Evolutionary conservation across 2,329 filamentous ascomycete species (phyloP).

Genomic region (Pseudogymnoascus sp.): DNA sequence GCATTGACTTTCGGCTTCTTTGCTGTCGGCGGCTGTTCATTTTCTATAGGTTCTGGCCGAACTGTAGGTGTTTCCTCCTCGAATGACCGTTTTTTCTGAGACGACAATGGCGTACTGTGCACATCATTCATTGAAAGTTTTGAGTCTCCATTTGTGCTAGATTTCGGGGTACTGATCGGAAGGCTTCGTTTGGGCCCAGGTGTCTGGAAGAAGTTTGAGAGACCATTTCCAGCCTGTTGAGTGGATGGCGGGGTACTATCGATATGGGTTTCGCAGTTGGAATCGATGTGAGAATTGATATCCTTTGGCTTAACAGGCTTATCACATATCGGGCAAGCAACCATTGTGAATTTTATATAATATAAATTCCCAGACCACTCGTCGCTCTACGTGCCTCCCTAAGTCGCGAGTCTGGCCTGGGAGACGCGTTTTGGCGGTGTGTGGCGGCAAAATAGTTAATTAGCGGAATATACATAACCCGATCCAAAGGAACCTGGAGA

Average conservation of each 20-base stretch:
- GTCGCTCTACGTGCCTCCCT: background rate
- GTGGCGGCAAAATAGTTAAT: background rate
- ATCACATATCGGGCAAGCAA: slow-evolving; percentile 76
- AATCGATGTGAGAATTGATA: slow-evolving; percentile 91
- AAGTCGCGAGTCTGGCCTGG: background rate
- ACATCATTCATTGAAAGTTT: slow-evolving; percentile 26
- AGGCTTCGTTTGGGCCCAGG: slow-evolving; percentile 47
- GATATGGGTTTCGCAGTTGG: slow-evolving; percentile 62
- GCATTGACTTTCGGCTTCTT: slow-evolving; percentile 62
- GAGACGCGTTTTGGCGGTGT: slow-evolving; percentile 2
- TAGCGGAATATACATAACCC: background rate
- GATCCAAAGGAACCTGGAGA: background rate
- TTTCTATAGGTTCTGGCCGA: background rate
- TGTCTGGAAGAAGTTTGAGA: slow-evolving; percentile 54
- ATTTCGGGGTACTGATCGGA: slow-evolving; percentile 23
- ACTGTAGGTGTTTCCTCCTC: slow-evolving; percentile 18
- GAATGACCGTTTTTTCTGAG: slow-evolving; percentile 26
- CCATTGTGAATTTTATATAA: slow-evolving; percentile 29
- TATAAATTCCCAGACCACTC: background rate
- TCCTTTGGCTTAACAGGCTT: slow-evolving; percentile 61
- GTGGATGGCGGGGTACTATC: slow-evolving; percentile 38
- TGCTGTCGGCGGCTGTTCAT: slow-evolving; percentile 22
- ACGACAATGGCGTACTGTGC: slow-evolving; percentile 18
- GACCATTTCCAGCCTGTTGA: slow-evolving; percentile 32
- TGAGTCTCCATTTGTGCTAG: slow-evolving; percentile 29